These are phyloP conservation scores for Phialophora chinensis DNA, from an alignment of 2,329 filamentous ascomycete species.

Conservation along the genomic window DNA sequence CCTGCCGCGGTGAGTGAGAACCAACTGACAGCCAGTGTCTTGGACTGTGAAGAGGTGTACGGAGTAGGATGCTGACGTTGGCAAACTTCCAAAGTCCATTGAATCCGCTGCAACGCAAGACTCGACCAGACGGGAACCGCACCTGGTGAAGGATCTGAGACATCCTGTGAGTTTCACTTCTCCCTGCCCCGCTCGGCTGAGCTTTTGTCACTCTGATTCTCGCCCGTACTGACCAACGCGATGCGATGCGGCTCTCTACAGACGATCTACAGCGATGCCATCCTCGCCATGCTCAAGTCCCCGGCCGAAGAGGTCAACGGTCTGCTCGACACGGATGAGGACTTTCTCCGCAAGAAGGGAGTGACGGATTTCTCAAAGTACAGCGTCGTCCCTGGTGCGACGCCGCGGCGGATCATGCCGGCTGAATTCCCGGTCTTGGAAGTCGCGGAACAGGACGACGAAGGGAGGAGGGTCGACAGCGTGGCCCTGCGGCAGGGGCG, in stretches of 20 bases:
- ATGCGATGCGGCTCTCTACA: conserved; percentile 37
- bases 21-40: background rate
- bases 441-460: conserved; percentile 80
- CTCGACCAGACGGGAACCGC: conserved; percentile 53
- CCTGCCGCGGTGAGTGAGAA: conserved; percentile 68
- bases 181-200: no score
- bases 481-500: conserved; percentile 43
- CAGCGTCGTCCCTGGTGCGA: conserved; percentile 66
- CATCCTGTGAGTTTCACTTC: conserved; percentile 55
- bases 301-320: conserved; percentile 71
- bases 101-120: conserved; percentile 73
- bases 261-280: conserved; percentile 79
- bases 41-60: background rate
- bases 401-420: conserved; percentile 80
- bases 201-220: background rate
- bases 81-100: conserved; percentile 58
- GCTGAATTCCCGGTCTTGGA: conserved; percentile 68
- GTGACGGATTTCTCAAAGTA: conserved; percentile 76
- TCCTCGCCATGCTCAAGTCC: conserved; percentile 71
- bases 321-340: conserved; percentile 75
- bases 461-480: conserved; percentile 75
- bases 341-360: conserved; percentile 72
- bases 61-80: background rate
- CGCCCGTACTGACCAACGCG: background rate
- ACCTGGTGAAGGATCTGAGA: conserved; percentile 64